Conservation (phyloP, 1,139 yeast genomes). For the Meyerozyma elateridarum region DNA sequence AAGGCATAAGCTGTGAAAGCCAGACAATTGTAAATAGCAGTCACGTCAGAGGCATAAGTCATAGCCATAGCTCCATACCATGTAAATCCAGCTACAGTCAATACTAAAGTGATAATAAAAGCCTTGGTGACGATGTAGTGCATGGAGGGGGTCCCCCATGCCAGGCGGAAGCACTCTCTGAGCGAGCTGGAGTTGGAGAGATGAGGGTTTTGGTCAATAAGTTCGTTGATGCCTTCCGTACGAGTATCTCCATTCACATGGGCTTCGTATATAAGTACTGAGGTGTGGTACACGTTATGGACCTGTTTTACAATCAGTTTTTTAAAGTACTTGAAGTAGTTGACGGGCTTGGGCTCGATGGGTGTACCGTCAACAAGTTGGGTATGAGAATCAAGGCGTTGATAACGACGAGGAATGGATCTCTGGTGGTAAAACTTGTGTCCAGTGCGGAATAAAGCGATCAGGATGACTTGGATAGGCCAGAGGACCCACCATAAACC, state of each 20-base stretch:
- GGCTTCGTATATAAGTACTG: constrained; percentile 43
- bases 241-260: constrained; percentile 34
- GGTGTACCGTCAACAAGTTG: constrained; percentile 22
- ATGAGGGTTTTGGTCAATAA: constrained; percentile 39
- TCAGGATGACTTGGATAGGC: constrained; percentile 61
- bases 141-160: constrained; percentile 42
- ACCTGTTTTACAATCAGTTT: constrained; percentile 44
- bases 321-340: constrained; percentile 31
- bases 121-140: constrained; percentile 42
- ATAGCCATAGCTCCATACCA: constrained; percentile 85
- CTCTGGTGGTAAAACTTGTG: constrained; percentile 18
- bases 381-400: constrained; percentile 25
- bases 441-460: constrained; percentile 43
- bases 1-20: constrained; percentile 86
- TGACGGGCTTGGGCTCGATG: constrained; percentile 14
- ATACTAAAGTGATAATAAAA: constrained; percentile 47
- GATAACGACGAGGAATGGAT: constrained; percentile 19
- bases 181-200: constrained; percentile 37
- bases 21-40: constrained; percentile 87
- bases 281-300: constrained; percentile 48
- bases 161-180: constrained; percentile 30
- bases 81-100: constrained; percentile 74
- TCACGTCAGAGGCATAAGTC: constrained; percentile 81
- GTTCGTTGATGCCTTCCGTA: constrained; percentile 30
- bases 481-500: constrained; percentile 74